Base-by-base conservation (phyloP, 2,329 filamentous ascomycete species). In the Alternaria sp. region DNA sequence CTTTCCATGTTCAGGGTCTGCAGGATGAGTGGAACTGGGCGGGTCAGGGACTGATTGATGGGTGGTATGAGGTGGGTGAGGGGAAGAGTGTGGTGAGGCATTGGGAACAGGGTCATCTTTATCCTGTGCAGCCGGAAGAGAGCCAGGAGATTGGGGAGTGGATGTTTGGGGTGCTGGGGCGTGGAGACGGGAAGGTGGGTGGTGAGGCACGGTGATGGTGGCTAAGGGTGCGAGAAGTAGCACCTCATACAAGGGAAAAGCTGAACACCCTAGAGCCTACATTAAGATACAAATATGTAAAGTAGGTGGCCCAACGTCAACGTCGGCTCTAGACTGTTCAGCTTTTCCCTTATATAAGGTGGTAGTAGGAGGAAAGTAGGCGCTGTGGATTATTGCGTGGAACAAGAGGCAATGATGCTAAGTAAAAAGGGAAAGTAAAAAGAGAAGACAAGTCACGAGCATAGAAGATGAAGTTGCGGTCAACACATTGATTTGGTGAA, bases 31-130 rank as follows among this genome's bases (percentile, higher is more conserved):
- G 74, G 72, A 49, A 63, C 8, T 77, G 75, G 73, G 73, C 73
- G 55, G 76, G 78, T 3, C 62, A 77, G 28, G 47, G 70, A 30
- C 15, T 81, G 65, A 69, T 76, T 45, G 70, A 69, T n/a, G 68
- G 54, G n/a, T 63, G 63, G 51, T 79, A 71, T 57, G 73, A 75
- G 28, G 58, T 68, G 5, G 69, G 49, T 0, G 68, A 68, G 30
- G 75, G 73, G 15, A 74, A 63, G 58, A 74, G 70, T 30, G 65
- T 68, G 36, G 65, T 75, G 0, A 56, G 69, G 56, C 66, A 67
- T 47, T 76, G 72, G 64, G 69, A 76, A 5, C 79, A 77, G 64
- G 77, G 77, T 1, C 79, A 81, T 74, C 69, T 77, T 68, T 76
- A 81, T 65, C 79, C 79, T 1, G 67, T 71, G 19, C 54, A 57